Evolutionary conservation across 2,329 filamentous ascomycete genomes (phyloP).

Genomic region (Trichoderma atrobrunneum): DNA sequence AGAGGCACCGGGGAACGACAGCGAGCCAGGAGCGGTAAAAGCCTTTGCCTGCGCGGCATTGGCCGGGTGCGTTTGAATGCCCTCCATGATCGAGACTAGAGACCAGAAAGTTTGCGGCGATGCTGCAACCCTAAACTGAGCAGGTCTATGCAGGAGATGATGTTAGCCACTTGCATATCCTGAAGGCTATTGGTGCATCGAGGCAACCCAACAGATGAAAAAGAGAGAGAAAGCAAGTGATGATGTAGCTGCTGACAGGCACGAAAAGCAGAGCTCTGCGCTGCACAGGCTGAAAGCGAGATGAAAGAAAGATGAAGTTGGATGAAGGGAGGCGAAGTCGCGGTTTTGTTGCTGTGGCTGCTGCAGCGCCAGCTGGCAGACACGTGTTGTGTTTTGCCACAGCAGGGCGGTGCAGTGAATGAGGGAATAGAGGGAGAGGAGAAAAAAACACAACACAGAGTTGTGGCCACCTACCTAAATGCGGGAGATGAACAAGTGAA

Average conservation of each 20-base stretch:
- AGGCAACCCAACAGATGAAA: background rate
- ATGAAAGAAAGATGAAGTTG: conserved; percentile 27
- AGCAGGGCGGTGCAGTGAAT: conserved; percentile 15
- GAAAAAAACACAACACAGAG: background rate
- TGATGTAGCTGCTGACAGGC: background rate
- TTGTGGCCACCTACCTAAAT: conserved; percentile 53
- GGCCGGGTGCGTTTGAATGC: conserved; percentile 85
- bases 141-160: conserved; percentile 31
- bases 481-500: conserved; percentile 96
- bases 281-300: conserved; percentile 17
- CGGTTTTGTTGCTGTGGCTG: conserved; percentile 21
- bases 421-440: conserved; percentile 20
- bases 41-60: conserved; percentile 92
- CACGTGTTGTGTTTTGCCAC: conserved; percentile 13
- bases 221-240: background rate
- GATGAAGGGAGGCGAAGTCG: conserved; percentile 25
- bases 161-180: conserved; percentile 28
- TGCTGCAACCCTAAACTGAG: conserved; percentile 25
- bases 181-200: background rate
- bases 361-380: conserved; percentile 5
- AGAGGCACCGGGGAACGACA: conserved; percentile 85
- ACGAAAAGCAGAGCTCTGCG: background rate
- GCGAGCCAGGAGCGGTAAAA: conserved; percentile 87
- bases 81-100: conserved; percentile 65
- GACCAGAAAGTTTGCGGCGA: conserved; percentile 22